Conservation (phyloP, 1,284 basidiomycete genomes). For the Meripilus lineatus region DNA sequence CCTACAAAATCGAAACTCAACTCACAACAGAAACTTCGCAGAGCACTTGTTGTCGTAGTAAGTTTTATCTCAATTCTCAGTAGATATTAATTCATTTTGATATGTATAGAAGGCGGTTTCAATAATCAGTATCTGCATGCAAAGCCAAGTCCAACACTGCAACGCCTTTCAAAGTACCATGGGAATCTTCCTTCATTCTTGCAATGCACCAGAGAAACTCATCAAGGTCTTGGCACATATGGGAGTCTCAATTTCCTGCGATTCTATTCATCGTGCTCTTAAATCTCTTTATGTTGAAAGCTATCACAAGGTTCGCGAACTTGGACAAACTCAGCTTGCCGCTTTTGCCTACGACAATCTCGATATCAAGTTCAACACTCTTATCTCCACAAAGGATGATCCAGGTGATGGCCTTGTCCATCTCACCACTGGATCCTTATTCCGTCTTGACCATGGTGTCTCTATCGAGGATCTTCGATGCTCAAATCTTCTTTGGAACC, state of each 20-base stretch:
- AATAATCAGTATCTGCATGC: background rate
- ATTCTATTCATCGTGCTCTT: conserved; percentile 5
- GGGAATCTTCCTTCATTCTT: background rate
- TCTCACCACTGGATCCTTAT: conserved; percentile 22
- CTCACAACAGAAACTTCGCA: too few species aligned
- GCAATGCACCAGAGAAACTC: too few species aligned
- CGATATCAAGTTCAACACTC: conserved; percentile 21
- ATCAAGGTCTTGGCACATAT: background rate
- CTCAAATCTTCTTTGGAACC: conserved; percentile 27
- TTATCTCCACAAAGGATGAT: conserved; percentile 21
- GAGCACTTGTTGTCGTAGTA: too few species aligned
- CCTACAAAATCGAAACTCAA: too few species aligned
- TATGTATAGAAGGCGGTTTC: background rate
- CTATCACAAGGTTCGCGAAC: conserved; percentile 7
- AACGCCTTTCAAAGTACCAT: background rate
- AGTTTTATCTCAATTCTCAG: too few species aligned
- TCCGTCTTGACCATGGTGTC: conserved; percentile 23
- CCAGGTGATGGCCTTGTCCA: conserved; percentile 16
- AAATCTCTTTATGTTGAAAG: conserved; percentile 17
- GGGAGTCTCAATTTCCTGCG: background rate
- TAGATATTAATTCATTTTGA: too few species aligned
- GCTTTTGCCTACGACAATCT: conserved; percentile 29
- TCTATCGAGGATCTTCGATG: conserved; percentile 23
- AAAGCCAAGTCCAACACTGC: background rate
- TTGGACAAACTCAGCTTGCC: conserved; percentile 19